phyloP scores from a whole-genome alignment of 495 filamentous ascomycete genomes.

The Penicillium paxilli region DNA sequence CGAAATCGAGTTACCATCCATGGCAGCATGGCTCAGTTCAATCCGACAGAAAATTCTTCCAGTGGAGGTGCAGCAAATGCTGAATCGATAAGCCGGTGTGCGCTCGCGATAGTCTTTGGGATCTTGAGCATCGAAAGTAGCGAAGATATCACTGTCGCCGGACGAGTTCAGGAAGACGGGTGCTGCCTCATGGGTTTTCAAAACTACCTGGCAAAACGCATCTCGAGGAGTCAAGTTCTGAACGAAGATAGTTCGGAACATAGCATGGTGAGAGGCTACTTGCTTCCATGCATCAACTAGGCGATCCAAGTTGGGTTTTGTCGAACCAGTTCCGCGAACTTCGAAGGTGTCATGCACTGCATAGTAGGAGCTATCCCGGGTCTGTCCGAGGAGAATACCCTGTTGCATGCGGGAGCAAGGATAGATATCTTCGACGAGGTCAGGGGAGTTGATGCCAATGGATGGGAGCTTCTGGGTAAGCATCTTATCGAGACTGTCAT shows the following conservation, averaged over 20 bases:
- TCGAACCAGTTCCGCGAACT: conserved; percentile 35
- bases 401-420: conserved; percentile 69
- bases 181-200: no score
- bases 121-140: no score
- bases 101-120: no score
- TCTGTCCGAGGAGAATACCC: conserved; percentile 61
- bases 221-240: conserved; percentile 44
- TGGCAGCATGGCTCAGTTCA: conserved; percentile 56
- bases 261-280: conserved; percentile 49
- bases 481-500: conserved; percentile 54
- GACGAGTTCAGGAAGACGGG: no score
- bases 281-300: conserved; percentile 48
- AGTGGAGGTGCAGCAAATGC: conserved; percentile 40
- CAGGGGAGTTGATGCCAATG: conserved; percentile 45
- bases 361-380: conserved; percentile 56
- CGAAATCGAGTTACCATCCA: conserved; percentile 50
- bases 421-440: conserved; percentile 59
- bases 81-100: no score
- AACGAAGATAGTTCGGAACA: conserved; percentile 54
- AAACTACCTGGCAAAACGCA: conserved; percentile 50
- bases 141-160: no score
- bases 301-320: conserved; percentile 32
- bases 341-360: conserved; percentile 62
- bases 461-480: conserved; percentile 40
- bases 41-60: conserved; percentile 49